Conservation (phyloP, 345 rosid genomes). For the Heritiera fomes region DNA sequence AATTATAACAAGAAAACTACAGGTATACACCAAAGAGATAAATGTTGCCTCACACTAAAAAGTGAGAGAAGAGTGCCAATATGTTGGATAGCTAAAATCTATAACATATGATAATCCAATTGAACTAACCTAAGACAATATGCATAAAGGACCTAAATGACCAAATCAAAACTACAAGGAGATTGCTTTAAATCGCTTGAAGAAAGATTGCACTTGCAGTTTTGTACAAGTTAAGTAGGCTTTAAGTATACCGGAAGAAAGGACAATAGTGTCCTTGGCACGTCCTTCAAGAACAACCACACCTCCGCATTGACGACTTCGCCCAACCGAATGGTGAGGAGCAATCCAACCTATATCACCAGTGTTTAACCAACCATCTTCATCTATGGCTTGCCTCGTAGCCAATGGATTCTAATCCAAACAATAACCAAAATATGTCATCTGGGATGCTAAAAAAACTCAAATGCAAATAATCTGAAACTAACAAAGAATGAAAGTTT, state of each 20-base stretch:
- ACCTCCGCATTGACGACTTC: conserved; percentile 78
- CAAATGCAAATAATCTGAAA: neutral
- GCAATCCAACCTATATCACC: conserved; percentile 98
- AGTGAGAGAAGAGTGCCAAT: neutral
- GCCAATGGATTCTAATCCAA: conserved; percentile 64
- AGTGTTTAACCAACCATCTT: conserved; percentile 80
- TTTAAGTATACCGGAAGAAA: conserved; percentile 69
- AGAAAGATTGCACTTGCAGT: neutral
- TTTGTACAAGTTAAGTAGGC: neutral
- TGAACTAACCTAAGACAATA: neutral
- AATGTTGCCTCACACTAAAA: neutral
- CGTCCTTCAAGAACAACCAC: conserved; percentile 92
- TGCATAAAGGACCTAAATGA: neutral
- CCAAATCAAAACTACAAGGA: neutral
- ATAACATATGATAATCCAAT: neutral
- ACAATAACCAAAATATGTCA: conserved; percentile 24
- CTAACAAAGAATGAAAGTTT: neutral
- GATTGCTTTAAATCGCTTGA: neutral
- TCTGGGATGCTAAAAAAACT: conserved; percentile 1
- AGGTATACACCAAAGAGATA: neutral
- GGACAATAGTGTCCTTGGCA: conserved; percentile 97
- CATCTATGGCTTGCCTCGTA: conserved; percentile 68
- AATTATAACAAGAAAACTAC: neutral
- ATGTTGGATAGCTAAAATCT: neutral
- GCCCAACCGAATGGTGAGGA: conserved; percentile 73